These are phyloP conservation scores for Leccinellum rugosiceps DNA, from an alignment of 768 basidiomycete species.

Conservation along the genomic window DNA sequence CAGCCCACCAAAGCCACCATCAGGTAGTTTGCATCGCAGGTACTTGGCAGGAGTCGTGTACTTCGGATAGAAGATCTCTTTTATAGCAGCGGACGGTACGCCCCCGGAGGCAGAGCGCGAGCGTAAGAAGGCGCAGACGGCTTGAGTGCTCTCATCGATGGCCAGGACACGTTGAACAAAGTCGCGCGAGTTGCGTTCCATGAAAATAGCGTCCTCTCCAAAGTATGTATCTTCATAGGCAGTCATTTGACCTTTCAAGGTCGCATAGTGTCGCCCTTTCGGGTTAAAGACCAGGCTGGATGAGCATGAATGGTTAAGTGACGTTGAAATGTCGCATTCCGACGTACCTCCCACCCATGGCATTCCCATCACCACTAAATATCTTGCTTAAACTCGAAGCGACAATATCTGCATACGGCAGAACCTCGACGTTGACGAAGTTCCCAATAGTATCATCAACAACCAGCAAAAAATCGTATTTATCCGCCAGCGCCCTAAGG, in stretches of 20 bases:
- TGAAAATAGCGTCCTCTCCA: constrained; percentile 88
- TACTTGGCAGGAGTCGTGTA: constrained; percentile 73
- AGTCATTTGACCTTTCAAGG: constrained; percentile 59
- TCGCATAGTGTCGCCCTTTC: constrained; percentile 58
- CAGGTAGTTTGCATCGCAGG: constrained; percentile 56
- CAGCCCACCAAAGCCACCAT: constrained; percentile 74
- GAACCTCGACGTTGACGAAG: constrained; percentile 87
- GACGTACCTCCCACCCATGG: constrained; percentile 94
- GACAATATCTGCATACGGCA: constrained; percentile 84
- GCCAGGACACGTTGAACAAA: constrained; percentile 69
- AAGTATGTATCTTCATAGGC: constrained; percentile 86
- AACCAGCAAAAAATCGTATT: constrained; percentile 83
- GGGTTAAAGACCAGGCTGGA: constrained; percentile 87
- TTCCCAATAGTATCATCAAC: constrained; percentile 96
- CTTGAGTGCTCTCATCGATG: constrained; percentile 82
- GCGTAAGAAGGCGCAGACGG: constrained; percentile 75
- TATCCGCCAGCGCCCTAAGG: constrained; percentile 77
- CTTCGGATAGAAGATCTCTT: constrained; percentile 88
- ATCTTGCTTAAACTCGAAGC: constrained; percentile 92
- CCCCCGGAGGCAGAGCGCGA: constrained; percentile 50
- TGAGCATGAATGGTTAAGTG: background rate
- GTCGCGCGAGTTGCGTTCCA: constrained; percentile 98
- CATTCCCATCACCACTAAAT: constrained; percentile 92
- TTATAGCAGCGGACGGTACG: constrained; percentile 48
- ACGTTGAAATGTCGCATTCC: background rate